Percentiles rank a stretch among this genome's conserved stretches.
Conservation (phyloP, 2,329 filamentous ascomycete species). For the Cercospora sp. region DNA sequence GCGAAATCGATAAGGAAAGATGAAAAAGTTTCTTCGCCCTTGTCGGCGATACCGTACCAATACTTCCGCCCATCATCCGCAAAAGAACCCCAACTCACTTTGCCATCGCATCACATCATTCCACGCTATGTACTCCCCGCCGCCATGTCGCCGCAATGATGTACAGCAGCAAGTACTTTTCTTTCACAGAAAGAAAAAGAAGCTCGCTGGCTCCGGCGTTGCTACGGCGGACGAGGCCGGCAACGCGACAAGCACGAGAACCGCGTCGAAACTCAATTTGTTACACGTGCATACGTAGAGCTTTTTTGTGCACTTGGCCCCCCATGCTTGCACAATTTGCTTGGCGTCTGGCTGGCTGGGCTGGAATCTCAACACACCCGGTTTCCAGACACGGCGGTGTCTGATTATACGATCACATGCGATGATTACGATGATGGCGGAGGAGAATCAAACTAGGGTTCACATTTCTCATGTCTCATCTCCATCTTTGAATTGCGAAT, state of each 20-base stretch:
- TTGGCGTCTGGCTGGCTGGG: neutral
- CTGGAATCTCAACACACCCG: neutral
- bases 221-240: neutral
- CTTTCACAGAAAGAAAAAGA: neutral
- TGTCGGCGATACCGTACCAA: neutral
- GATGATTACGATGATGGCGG: neutral
- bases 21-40: neutral
- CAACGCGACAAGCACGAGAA: neutral
- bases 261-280: neutral
- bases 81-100: neutral
- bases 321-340: neutral
- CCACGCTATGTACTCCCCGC: neutral
- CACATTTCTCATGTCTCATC: neutral
- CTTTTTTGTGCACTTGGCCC: neutral
- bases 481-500: neutral
- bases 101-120: neutral
- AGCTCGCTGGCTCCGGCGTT: neutral
- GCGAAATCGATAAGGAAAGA: neutral
- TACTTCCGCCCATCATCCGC: slow-evolving; percentile 8
- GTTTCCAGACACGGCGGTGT: neutral
- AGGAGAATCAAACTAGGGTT: neutral
- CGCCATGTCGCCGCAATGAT: neutral
- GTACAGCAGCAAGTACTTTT: neutral
- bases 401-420: neutral
- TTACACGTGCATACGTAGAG: neutral